Evolutionary conservation across 2,329 filamentous ascomycete genomes (phyloP), one percentile per base, ranked within the genome.

Genomic region (Corinectria fuckeliana): DNA sequence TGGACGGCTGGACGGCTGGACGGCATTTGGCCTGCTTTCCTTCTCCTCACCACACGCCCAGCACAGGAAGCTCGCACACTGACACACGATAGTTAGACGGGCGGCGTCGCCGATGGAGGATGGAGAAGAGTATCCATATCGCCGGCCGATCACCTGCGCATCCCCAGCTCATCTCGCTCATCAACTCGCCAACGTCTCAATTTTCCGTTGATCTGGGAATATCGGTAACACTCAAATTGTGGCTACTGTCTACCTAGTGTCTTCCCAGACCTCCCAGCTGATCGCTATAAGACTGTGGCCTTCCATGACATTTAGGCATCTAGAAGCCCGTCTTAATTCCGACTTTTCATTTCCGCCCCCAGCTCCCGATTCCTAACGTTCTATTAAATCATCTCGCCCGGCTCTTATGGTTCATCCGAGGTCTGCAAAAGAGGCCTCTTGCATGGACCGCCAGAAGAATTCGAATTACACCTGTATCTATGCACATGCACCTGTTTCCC

Each of bases 61-160:
- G 23, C 38, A 39, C 48, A 38, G 44, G 13, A 21, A 23, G 32
- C 32, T 16, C 23, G 5, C 28, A 11, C 26, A 36, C 14, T 32
- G 28, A n/a, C 14, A 16, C 23, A 48, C 21, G 2, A 21, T 47
- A 7, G 16, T 6, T 14, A 5, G 16, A 32, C 30, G 47, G 47
- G 21, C 57, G 57, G 57, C 51, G 21, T 48, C 30, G 47, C 57
- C 52, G 57, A 60, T 14, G 32, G 30, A 16, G 38, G 42, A 50
- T 50, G 54, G 21, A 13, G 26, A 34, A 38, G 26, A 14, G 34
- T 21, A 14, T 25, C 41, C 41, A 25, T 36, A 23, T 55, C 28
- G 44, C 20, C 16, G 7, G 36, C 20, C 18, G 4, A 20, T 59
- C 56, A 59, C 56, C 44, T 59, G 56, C 8, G 18, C 21, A 4